Evolutionary conservation across 768 basidiomycete species (phyloP).

Genomic region (Pleurotus salmoneostramineus): DNA sequence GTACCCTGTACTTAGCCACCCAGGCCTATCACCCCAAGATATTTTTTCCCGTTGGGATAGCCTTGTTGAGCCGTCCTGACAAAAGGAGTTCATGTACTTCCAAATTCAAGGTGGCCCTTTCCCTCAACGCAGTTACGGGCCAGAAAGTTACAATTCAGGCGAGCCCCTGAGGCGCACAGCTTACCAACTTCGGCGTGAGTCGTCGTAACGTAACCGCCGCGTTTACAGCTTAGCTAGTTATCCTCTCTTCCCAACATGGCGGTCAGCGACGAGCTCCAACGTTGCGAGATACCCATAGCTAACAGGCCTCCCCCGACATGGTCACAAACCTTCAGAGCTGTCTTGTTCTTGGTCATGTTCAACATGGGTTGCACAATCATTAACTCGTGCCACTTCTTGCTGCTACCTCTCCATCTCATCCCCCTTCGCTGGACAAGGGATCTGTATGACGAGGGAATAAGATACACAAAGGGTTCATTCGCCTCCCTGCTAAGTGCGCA

Average conservation of each 20-base stretch:
- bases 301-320: constrained; percentile 52
- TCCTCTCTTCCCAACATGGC: constrained; percentile 6
- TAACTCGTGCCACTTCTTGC: constrained; percentile 67
- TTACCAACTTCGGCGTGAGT: no score
- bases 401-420: constrained; percentile 63
- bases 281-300: constrained; percentile 47
- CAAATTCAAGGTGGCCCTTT: no score
- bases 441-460: constrained; percentile 66
- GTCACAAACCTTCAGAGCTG: constrained; percentile 41
- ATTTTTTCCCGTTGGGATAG: no score
- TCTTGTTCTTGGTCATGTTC: constrained; percentile 57
- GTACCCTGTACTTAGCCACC: no score
- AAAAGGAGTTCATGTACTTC: no score
- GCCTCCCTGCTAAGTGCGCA: constrained; percentile 68
- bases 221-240: neutral
- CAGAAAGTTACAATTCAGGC: neutral
- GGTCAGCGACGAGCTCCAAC: constrained; percentile 7
- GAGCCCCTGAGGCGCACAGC: neutral
- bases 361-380: constrained; percentile 63
- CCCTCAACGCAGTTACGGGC: no score
- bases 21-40: no score
- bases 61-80: no score
- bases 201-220: no score
- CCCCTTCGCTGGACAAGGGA: constrained; percentile 53
- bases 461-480: constrained; percentile 82